These are phyloP conservation scores for Alternaria viburni DNA, from an alignment of 2,329 filamentous ascomycete genomes.

Conservation along the genomic window DNA sequence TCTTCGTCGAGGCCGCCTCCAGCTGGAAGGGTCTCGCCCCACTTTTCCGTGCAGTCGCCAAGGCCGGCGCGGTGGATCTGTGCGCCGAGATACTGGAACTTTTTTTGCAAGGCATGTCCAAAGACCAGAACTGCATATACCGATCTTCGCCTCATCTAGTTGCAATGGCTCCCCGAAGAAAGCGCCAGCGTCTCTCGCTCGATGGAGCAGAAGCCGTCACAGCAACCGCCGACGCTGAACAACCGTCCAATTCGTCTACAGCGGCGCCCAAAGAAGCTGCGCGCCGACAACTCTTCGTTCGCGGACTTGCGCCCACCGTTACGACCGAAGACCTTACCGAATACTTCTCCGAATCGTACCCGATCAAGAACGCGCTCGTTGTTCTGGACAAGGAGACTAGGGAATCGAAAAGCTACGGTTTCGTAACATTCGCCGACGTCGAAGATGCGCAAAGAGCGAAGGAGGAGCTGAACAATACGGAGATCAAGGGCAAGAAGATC, in stretches of 20 bases:
- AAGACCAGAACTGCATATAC: slow-evolving; percentile 1
- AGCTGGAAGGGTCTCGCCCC: slow-evolving; percentile 1
- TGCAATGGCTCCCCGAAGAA: slow-evolving; percentile 49
- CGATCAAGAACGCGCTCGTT: slow-evolving; percentile 94
- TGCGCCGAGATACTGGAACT: slow-evolving; percentile 17
- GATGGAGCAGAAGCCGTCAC: slow-evolving; percentile 45
- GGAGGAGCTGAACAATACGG: slow-evolving; percentile 78
- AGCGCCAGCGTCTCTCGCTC: slow-evolving; percentile 50
- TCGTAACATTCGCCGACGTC: slow-evolving; percentile 93
- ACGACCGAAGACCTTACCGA: slow-evolving; percentile 84
- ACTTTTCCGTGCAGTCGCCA: slow-evolving; percentile 9
- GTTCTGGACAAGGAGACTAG: slow-evolving; percentile 87
- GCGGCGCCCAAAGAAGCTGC: slow-evolving; percentile 36
- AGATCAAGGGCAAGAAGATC: slow-evolving; percentile 80
- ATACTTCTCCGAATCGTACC: slow-evolving; percentile 92
- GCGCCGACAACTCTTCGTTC: slow-evolving; percentile 76
- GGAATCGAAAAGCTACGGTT: slow-evolving; percentile 88
- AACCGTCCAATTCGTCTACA: slow-evolving; percentile 17
- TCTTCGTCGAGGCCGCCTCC: background rate
- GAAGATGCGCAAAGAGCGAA: slow-evolving; percentile 86
- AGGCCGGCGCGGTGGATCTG: slow-evolving; percentile 14
- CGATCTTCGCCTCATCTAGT: background rate
- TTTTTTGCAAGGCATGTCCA: slow-evolving; percentile 14
- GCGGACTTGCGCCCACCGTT: slow-evolving; percentile 77
- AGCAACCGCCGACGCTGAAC: slow-evolving; percentile 31